Evolutionary conservation across 306 rosid genomes (phyloP), one percentile per base, ranked within the genome.

Genomic region (Casuarina glauca): DNA sequence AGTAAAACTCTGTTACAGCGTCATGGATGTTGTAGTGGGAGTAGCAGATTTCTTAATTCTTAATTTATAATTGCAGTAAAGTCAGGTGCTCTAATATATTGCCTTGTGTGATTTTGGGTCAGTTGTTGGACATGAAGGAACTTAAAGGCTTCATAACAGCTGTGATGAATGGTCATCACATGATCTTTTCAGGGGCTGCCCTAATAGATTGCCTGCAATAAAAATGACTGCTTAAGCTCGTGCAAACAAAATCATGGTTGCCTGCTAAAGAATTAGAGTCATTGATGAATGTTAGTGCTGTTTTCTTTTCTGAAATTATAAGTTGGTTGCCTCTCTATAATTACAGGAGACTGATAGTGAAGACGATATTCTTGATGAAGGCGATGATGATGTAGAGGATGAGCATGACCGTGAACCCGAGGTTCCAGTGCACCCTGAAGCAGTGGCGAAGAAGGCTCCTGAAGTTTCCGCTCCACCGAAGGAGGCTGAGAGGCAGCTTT

Each of bases 311-410:
- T 36, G 13, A 39, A 53, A 4, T 52, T 16, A 3, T 46, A 32
- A 72, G 16, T 17, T 36, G 76, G 12, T 72, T 51, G 62, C 5
- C 32, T n/a, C 5, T 72, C n/a, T 79, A 11, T 46, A 72, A 63
- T 79, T 69, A 52, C 86, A 95, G 97, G 98, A 92, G 2, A 88
- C 88, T 44, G 97, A 93, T 79, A 93, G 92, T 77, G 99, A 95
- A 43, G 93, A 91, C 52, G 99, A 95, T 80, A 80, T 90, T 74
- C 89, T 95, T 70, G 98, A 89, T 71, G 97, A 95, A 54, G 98
- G 83, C 50, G 97, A 95, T 75, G 97, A 95, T 74, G 99, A 93
- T 46, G 76, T 71, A 17, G 99, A 95, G 83, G 99, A 95, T 75
- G 96, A 95, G 57, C 97, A 86, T 52, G 97, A 90, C 51, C 86